Evolutionary conservation across 2,329 filamentous ascomycete species (phyloP).

Genomic region (Dactylellina parvicollis): DNA sequence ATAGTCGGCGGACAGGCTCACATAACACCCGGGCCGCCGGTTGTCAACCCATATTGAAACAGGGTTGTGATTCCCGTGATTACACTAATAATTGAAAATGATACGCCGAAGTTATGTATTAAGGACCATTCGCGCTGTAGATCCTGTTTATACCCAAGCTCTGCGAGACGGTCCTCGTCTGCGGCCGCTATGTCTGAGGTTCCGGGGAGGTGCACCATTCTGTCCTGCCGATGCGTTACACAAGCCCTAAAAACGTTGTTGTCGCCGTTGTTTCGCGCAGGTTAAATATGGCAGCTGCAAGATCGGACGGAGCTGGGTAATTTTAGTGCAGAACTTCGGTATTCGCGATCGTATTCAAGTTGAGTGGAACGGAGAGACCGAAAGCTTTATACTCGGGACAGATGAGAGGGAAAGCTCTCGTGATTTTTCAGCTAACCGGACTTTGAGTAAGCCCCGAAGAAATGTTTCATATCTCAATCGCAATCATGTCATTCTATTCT

Average conservation of each 20-base stretch:
- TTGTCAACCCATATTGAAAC: constrained; percentile 68
- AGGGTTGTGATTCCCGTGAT: constrained; percentile 71
- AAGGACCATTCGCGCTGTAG: constrained; percentile 69
- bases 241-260: constrained; percentile 16
- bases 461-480: constrained; percentile 15
- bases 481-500: constrained; percentile 21
- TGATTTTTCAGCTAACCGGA: constrained; percentile 16
- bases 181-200: constrained; percentile 50
- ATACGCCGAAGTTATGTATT: constrained; percentile 71
- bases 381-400: constrained; percentile 27
- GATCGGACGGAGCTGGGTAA: neutral
- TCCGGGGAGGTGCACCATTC: constrained; percentile 38
- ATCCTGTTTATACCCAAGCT: constrained; percentile 71
- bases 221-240: constrained; percentile 15
- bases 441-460: constrained; percentile 13
- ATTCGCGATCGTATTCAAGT: constrained; percentile 24
- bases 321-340: neutral
- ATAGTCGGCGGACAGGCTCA: constrained; percentile 9
- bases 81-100: constrained; percentile 71
- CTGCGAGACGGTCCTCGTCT: constrained; percentile 67
- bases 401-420: neutral
- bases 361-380: constrained; percentile 13
- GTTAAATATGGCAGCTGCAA: neutral
- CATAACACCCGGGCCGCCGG: constrained; percentile 65
- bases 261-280: constrained; percentile 13